These are phyloP conservation scores for Eucalyptus tenuipes DNA, from an alignment of 345 rosid species.

Conservation along the genomic window DNA sequence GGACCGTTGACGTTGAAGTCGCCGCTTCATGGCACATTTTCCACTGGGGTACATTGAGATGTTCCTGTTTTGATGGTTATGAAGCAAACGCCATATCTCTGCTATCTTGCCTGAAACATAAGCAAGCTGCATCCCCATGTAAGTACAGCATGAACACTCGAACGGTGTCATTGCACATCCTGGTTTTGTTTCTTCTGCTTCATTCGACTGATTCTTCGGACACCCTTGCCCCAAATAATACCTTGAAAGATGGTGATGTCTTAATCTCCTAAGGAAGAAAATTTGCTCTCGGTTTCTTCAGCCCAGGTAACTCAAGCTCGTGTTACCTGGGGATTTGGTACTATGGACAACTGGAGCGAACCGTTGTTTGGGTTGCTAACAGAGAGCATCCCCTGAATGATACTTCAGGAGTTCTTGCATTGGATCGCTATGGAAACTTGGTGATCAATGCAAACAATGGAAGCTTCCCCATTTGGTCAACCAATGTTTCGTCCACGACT, in stretches of 20 bases:
- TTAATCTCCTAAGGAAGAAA: not conserved
- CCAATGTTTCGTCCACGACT: not conserved
- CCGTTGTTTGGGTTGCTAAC: slow-evolving; percentile 18
- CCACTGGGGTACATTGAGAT: not conserved
- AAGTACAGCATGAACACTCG: not conserved
- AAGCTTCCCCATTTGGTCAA: not conserved
- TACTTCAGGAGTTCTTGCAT: not conserved
- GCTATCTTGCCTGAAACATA: not conserved
- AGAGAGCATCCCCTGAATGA: not conserved
- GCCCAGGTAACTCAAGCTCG: slow-evolving; percentile 1
- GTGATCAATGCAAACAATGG: not conserved
- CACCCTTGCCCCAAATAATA: slow-evolving; percentile 2
- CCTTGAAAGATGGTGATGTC: slow-evolving; percentile 30
- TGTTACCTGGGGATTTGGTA: slow-evolving; percentile 13
- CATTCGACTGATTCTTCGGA: not conserved
- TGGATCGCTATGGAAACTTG: not conserved
- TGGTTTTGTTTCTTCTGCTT: not conserved
- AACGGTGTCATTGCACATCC: not conserved
- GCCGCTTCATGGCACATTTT: not conserved
- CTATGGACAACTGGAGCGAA: not conserved
- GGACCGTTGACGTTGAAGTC: not conserved
- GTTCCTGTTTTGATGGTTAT: not conserved
- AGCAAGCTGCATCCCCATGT: not conserved
- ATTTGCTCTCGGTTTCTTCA: slow-evolving; percentile 16
- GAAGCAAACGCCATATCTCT: not conserved